Percentiles rank a stretch among this genome's conserved stretches.
These are phyloP conservation scores for Batkoa obscura DNA, from an alignment of 371 early-diverging fungal species.

Conservation along the genomic window DNA sequence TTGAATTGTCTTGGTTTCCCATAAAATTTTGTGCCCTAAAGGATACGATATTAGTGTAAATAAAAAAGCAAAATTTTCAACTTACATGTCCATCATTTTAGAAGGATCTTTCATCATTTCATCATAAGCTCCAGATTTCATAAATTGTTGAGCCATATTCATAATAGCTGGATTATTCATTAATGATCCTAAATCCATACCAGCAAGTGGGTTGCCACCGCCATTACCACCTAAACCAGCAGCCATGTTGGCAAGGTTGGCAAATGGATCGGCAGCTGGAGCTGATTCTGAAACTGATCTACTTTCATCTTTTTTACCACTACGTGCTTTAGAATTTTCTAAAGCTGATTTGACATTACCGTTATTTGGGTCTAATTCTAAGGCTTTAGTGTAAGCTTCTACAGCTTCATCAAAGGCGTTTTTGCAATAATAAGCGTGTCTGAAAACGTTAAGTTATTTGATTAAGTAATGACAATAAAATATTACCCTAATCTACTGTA, in stretches of 20 bases:
- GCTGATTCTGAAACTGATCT: no score
- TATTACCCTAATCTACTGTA: conserved; percentile 79
- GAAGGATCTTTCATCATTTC: conserved; percentile 3
- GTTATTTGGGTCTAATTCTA: conserved; percentile 76
- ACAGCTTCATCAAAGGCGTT: conserved; percentile 65
- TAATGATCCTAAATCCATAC: conserved; percentile 45
- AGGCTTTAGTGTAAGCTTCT: conserved; percentile 79
- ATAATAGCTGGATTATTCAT: conserved; percentile 81
- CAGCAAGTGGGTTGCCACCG: conserved; percentile 41
- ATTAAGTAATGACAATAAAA: neutral
- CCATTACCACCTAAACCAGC: conserved; percentile 12
- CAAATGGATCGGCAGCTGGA: conserved; percentile 10
- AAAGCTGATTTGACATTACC: conserved; percentile 39
- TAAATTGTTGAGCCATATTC: conserved; percentile 87
- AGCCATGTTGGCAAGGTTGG: no score
- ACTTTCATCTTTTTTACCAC: no score
- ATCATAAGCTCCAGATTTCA: conserved; percentile 17
- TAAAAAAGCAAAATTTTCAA: neutral
- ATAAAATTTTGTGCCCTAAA: neutral
- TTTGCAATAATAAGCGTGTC: conserved; percentile 76
- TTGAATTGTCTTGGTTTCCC: neutral
- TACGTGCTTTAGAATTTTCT: conserved; percentile 23
- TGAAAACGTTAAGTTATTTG: conserved; percentile 11
- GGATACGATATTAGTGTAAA: neutral
- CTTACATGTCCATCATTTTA: conserved; percentile 1